Conservation (phyloP, 495 filamentous ascomycete genomes). For the Tuber brumale region DNA sequence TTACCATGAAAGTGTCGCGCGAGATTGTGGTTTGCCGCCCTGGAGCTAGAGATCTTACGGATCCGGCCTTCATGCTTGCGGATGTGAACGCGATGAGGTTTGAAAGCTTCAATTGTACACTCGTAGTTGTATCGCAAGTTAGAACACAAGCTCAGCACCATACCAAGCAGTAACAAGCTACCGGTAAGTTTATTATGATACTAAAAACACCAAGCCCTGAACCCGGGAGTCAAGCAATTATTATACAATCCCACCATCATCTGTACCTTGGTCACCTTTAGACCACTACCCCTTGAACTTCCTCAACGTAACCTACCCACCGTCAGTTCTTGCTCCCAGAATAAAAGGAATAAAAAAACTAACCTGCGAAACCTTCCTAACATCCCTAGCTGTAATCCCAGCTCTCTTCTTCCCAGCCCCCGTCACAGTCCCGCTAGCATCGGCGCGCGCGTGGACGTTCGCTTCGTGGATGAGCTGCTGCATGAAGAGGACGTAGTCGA, state of each 20-base stretch:
- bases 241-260: constrained; percentile 5
- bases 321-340: background rate
- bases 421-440: constrained; percentile 8
- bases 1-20: background rate
- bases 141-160: background rate
- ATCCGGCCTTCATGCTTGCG: background rate
- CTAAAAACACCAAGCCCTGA: background rate
- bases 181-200: background rate
- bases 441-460: constrained; percentile 58
- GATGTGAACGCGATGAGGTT: background rate
- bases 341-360: constrained; percentile 33
- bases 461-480: constrained; percentile 87
- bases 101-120: background rate
- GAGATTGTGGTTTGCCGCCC: background rate
- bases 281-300: constrained; percentile 61
- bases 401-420: constrained; percentile 59
- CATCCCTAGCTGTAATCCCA: constrained; percentile 59
- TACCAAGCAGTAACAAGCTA: background rate
- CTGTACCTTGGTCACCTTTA: constrained; percentile 46
- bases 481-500: constrained; percentile 86
- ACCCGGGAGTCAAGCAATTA: background rate
- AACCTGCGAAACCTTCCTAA: constrained; percentile 73
- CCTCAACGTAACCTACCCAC: constrained; percentile 54
- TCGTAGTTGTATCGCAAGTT: background rate
- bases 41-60: background rate